A percentile compares a stretch with the other conserved stretches of the same genome.
Conservation (phyloP, 352 stramenopile species). For the Pythium guiyangense region DNA sequence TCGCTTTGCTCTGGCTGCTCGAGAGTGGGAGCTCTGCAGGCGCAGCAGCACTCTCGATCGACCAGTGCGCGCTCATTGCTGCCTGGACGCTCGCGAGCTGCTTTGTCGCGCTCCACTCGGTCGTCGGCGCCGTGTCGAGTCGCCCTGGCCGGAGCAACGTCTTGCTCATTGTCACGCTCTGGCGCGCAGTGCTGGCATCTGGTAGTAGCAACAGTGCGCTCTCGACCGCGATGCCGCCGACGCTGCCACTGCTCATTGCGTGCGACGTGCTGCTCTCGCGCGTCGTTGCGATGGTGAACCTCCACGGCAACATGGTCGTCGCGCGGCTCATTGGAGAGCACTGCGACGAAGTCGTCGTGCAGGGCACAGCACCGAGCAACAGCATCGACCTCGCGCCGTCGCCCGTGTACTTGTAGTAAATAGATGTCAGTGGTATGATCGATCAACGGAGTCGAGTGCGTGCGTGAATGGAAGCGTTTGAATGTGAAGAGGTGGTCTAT, state of each 20-base stretch:
- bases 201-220: not conserved
- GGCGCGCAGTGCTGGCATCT: slow-evolving; percentile 12
- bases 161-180: slow-evolving; percentile 22
- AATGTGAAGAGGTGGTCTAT: too few relatives aligned
- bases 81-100: slow-evolving; percentile 31
- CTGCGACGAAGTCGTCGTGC: slow-evolving; percentile 35
- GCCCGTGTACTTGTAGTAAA: slow-evolving; percentile 26
- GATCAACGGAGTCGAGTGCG: not conserved
- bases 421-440: too few relatives aligned
- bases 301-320: slow-evolving; percentile 37
- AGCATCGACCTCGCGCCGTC: slow-evolving; percentile 47
- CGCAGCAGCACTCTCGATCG: slow-evolving; percentile 8
- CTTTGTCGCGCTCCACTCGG: slow-evolving; percentile 20
- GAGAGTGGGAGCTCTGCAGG: slow-evolving; percentile 15
- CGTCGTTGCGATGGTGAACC: slow-evolving; percentile 23
- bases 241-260: slow-evolving; percentile 35
- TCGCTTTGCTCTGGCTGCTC: slow-evolving; percentile 34
- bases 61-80: slow-evolving; percentile 16
- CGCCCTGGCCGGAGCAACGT: slow-evolving; percentile 18
- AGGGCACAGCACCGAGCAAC: slow-evolving; percentile 4
- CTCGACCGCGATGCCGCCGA: slow-evolving; percentile 12
- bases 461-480: not conserved
- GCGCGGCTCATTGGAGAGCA: slow-evolving; percentile 38
- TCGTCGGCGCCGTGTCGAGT: slow-evolving; percentile 4
- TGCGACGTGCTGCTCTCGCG: slow-evolving; percentile 37